These are phyloP conservation scores for Magnaporthiopsis poae DNA, from an alignment of 2,329 filamentous ascomycete species.

Conservation along the genomic window DNA sequence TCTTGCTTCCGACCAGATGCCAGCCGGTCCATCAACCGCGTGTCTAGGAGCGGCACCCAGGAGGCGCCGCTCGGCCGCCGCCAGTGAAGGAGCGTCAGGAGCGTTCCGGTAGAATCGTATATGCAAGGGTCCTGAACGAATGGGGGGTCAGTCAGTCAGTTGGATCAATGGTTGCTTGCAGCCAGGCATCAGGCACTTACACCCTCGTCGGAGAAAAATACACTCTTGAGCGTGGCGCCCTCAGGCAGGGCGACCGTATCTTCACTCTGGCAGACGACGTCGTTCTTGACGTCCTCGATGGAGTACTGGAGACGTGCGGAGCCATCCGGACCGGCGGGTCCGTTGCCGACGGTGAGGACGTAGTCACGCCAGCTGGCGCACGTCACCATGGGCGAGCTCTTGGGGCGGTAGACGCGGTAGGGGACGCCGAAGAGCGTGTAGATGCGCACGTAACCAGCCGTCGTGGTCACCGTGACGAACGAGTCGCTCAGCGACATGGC, in stretches of 20 bases:
- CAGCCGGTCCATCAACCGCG: constrained; percentile 69
- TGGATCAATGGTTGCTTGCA: not conserved
- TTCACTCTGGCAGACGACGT: constrained; percentile 89
- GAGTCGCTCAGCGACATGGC: constrained; percentile 86
- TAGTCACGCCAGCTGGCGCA: constrained; percentile 94
- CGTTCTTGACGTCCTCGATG: constrained; percentile 86
- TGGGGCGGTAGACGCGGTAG: constrained; percentile 79
- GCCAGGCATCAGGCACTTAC: constrained; percentile 38
- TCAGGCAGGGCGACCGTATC: constrained; percentile 79
- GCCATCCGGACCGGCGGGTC: constrained; percentile 63
- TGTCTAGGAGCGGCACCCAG: constrained; percentile 91
- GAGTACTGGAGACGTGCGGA: constrained; percentile 73
- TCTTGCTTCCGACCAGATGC: constrained; percentile 79
- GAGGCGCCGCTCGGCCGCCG: constrained; percentile 71
- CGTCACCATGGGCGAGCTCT: constrained; percentile 79
- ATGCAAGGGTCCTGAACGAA: constrained; percentile 72
- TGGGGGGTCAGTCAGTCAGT: not conserved
- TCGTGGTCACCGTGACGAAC: constrained; percentile 82
- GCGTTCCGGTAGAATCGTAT: constrained; percentile 83
- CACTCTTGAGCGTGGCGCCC: constrained; percentile 61
- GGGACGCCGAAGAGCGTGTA: constrained; percentile 90
- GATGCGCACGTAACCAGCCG: constrained; percentile 76
- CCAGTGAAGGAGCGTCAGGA: constrained; percentile 86
- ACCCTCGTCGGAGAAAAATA: constrained; percentile 89
- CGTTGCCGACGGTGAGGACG: constrained; percentile 91